A percentile compares a stretch with the other conserved stretches of the same genome.
Conservation (phyloP, 768 basidiomycete species). For the Phlebiopsis flavidoalba region DNA sequence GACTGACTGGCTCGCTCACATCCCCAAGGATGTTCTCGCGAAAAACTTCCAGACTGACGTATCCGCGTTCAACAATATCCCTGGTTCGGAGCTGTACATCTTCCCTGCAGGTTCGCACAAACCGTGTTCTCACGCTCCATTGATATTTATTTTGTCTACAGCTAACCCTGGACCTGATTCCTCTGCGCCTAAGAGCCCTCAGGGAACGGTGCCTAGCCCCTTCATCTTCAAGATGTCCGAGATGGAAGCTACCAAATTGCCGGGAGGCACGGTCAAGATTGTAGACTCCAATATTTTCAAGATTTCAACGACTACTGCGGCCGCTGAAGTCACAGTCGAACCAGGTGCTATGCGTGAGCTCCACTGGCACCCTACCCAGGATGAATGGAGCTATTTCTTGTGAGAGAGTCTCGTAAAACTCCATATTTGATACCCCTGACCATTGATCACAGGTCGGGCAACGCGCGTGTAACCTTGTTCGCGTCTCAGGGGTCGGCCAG, state of each 20-base stretch:
- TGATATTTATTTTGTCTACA: neutral
- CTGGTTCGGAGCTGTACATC: slow-evolving; percentile 23
- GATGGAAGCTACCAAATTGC: slow-evolving; percentile 35
- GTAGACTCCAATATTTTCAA: slow-evolving; percentile 48
- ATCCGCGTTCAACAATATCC: slow-evolving; percentile 22
- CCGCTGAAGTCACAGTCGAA: slow-evolving; percentile 49
- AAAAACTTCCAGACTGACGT: slow-evolving; percentile 26
- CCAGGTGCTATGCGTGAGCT: slow-evolving; percentile 12
- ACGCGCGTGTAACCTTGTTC: slow-evolving; percentile 51
- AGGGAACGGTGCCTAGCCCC: slow-evolving; percentile 39
- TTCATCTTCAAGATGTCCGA: slow-evolving; percentile 46
- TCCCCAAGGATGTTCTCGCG: slow-evolving; percentile 32
- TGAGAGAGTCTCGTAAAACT: slow-evolving; percentile 23
- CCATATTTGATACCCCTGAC: neutral
- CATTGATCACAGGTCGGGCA: slow-evolving; percentile 36
- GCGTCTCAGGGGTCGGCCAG: slow-evolving; percentile 45
- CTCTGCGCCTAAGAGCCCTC: slow-evolving; percentile 33
- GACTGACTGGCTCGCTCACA: slow-evolving; percentile 25
- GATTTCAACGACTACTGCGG: slow-evolving; percentile 44
- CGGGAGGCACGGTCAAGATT: slow-evolving; percentile 36
- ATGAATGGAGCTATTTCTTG: slow-evolving; percentile 61
- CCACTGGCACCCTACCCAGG: slow-evolving; percentile 64
- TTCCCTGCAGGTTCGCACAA: slow-evolving; percentile 20
- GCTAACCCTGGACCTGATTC: slow-evolving; percentile 25
- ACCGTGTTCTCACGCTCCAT: neutral